These are phyloP conservation scores for Cenchrus americanus DNA, from an alignment of 176 grass and related monocot genomes.

Conservation along the genomic window DNA sequence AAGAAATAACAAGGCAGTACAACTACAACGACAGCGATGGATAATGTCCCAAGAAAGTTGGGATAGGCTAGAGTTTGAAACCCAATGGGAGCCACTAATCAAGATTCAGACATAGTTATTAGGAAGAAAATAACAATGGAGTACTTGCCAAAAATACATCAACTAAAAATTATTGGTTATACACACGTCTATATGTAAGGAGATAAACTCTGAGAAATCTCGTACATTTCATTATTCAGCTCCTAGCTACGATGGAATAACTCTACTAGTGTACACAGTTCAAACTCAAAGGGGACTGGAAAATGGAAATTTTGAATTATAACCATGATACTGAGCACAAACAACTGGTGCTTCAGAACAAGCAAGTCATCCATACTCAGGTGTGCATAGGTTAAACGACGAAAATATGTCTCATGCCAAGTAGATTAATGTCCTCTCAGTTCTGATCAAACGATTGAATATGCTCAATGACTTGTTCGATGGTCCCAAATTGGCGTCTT, in stretches of 20 bases:
- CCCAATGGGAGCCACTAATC: too few species aligned
- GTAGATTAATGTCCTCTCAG: not conserved
- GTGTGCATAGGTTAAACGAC: not conserved
- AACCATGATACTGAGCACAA: not conserved
- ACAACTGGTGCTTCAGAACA: constrained; percentile 15
- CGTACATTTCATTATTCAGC: constrained; percentile 41
- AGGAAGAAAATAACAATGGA: not conserved
- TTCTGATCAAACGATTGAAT: constrained; percentile 25
- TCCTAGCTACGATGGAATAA: not conserved
- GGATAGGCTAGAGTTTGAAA: too few species aligned
- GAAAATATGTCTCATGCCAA: not conserved
- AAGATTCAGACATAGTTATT: too few species aligned
- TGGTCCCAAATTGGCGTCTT: constrained; percentile 53
- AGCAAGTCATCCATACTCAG: not conserved
- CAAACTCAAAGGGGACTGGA: not conserved
- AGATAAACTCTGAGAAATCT: not conserved
- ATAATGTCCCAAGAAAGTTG: too few species aligned
- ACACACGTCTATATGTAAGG: not conserved
- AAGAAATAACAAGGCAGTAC: not conserved
- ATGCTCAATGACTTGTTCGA: constrained; percentile 59
- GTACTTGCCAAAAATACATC: not conserved
- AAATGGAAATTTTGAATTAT: not conserved
- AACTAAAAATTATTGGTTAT: constrained; percentile 1
- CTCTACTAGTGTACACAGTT: constrained; percentile 22
- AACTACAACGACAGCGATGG: too few species aligned